A percentile compares a stretch with the other conserved stretches of the same genome.
Evolutionary conservation across 2,329 filamentous ascomycete genomes (phyloP).

Genomic region (Cylindrodendrum hubeiense): DNA sequence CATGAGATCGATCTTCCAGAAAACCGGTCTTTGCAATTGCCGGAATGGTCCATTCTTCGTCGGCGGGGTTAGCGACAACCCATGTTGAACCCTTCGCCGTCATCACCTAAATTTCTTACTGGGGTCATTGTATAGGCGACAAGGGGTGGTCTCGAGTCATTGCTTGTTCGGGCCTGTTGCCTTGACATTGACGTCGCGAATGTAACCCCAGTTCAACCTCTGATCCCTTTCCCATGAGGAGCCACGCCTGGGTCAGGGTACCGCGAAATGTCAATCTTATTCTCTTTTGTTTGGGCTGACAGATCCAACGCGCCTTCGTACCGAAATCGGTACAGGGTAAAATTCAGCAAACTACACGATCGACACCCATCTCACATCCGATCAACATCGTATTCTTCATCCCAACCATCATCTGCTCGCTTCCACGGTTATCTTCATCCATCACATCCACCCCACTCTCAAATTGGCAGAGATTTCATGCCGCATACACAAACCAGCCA

Average conservation of each 20-base stretch:
- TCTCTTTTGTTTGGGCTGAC: background rate
- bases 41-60: background rate
- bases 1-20: slow-evolving; percentile 9
- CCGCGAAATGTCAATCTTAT: background rate
- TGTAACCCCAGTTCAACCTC: slow-evolving; percentile 8
- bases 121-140: background rate
- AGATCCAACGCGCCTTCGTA: background rate
- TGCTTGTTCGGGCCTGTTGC: background rate
- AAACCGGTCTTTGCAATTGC: slow-evolving; percentile 3
- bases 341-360: too few relatives aligned
- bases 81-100: background rate
- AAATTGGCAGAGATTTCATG: slow-evolving; percentile 19
- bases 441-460: background rate
- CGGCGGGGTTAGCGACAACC: background rate
- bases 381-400: background rate
- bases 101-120: background rate
- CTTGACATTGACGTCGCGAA: slow-evolving; percentile 11
- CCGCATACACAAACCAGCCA: slow-evolving; percentile 7
- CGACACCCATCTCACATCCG: too few relatives aligned
- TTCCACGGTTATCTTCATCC: background rate
- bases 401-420: background rate
- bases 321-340: background rate
- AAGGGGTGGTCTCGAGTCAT: background rate
- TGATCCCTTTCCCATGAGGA: background rate
- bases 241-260: background rate